Evolutionary conservation across 2,329 filamentous ascomycete species (phyloP).

Genomic region (Diaporthe eres): DNA sequence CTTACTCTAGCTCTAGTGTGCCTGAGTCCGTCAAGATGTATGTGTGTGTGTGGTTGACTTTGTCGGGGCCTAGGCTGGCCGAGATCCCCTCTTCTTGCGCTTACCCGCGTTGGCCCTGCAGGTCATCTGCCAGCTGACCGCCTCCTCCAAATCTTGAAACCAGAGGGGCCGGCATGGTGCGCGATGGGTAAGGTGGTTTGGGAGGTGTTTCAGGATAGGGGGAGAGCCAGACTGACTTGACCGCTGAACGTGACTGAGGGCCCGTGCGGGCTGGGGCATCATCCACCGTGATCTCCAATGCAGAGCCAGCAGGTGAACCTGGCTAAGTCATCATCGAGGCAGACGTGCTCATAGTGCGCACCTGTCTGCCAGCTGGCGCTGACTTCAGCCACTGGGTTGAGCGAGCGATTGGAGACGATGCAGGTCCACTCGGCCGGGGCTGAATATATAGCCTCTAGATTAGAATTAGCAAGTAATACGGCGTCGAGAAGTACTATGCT

Average conservation of each 20-base stretch:
- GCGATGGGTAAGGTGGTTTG: conserved; percentile 29
- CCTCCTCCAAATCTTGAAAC: conserved; percentile 25
- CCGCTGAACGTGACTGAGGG: not conserved
- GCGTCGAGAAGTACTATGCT: too few species aligned
- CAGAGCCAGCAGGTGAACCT: not conserved
- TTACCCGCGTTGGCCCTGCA: conserved; percentile 11
- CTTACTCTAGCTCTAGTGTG: not conserved
- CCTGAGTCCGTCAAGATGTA: not conserved
- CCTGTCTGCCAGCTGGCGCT: conserved; percentile 23
- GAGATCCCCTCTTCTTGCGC: not conserved
- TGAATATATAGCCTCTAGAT: too few species aligned
- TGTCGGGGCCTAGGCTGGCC: conserved; percentile 12
- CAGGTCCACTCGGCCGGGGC: too few species aligned
- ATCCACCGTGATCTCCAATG: not conserved
- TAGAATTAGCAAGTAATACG: too few species aligned
- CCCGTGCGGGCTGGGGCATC: conserved; percentile 11
- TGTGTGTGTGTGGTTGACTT: not conserved
- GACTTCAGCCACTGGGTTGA: not conserved
- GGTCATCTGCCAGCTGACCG: conserved; percentile 20
- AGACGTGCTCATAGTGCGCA: not conserved
- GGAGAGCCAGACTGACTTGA: conserved; percentile 25
- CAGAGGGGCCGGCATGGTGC: conserved; percentile 20
- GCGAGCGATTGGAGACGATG: too few species aligned
- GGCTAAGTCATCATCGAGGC: not conserved
- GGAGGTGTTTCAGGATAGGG: conserved; percentile 31